phyloP scores from a whole-genome alignment of 257 asterid species.

The Pogostemon cablin region DNA sequence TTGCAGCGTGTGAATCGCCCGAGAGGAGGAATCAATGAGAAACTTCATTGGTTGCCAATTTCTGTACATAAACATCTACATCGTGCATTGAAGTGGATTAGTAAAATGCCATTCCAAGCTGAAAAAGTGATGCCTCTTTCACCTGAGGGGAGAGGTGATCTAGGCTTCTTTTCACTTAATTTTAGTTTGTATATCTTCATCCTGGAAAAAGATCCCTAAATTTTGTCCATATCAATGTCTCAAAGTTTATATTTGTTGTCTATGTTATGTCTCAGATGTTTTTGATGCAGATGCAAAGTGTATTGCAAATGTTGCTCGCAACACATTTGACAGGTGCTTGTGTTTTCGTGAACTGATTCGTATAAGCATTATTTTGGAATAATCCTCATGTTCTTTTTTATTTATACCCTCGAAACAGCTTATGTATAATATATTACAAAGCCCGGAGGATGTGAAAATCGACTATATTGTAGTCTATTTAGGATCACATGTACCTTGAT shows the following conservation, averaged over 20 bases:
- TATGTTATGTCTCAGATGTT: conserved; percentile 43
- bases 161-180: conserved; percentile 6
- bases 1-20: conserved; percentile 76
- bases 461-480: conserved; percentile 17
- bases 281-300: conserved; percentile 62
- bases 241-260: conserved; percentile 22
- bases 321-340: conserved; percentile 60
- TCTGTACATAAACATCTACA: conserved; percentile 54
- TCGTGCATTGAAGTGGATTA: conserved; percentile 36
- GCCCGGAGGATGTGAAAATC: not conserved
- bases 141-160: conserved; percentile 38
- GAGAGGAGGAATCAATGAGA: conserved; percentile 66
- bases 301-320: conserved; percentile 56
- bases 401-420: not conserved
- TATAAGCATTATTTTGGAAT: not conserved
- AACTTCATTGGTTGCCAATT: conserved; percentile 70
- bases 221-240: conserved; percentile 18
- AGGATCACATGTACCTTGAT: conserved; percentile 10
- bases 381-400: not conserved
- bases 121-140: conserved; percentile 43
- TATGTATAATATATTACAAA: conserved; percentile 8
- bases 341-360: not conserved
- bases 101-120: conserved; percentile 28
- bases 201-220: conserved; percentile 16
- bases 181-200: conserved; percentile 15